These are phyloP conservation scores for Polyporus arcularius DNA, from an alignment of 768 basidiomycete genomes.

Conservation along the genomic window DNA sequence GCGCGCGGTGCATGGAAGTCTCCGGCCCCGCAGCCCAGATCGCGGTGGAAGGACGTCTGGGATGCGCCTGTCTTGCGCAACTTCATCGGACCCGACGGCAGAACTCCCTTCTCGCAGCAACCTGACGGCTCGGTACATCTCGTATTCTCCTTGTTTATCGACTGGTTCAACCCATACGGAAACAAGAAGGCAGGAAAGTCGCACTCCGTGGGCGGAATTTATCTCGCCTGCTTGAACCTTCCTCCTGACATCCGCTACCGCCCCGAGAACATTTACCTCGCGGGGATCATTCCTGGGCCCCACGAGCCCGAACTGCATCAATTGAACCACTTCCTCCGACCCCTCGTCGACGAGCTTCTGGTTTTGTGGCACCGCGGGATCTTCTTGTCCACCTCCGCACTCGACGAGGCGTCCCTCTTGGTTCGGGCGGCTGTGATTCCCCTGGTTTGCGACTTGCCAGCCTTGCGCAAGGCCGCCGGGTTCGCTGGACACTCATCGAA, in stretches of 20 bases:
- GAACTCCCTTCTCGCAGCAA: not conserved
- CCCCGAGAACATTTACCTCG: slow-evolving; percentile 41
- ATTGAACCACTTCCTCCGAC: slow-evolving; percentile 41
- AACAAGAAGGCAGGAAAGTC: slow-evolving; percentile 12
- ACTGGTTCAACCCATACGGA: slow-evolving; percentile 22
- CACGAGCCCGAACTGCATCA: slow-evolving; percentile 33
- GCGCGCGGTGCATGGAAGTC: not conserved
- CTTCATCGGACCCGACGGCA: slow-evolving; percentile 16
- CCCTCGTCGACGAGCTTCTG: slow-evolving; percentile 39
- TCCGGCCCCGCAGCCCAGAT: not conserved
- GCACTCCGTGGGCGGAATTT: slow-evolving; percentile 21
- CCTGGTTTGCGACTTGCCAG: slow-evolving; percentile 40
- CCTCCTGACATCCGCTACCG: slow-evolving; percentile 24
- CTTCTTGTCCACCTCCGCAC: slow-evolving; percentile 26
- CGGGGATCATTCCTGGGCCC: slow-evolving; percentile 44
- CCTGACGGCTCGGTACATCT: slow-evolving; percentile 7
- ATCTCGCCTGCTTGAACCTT: slow-evolving; percentile 29
- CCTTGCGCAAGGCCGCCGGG: slow-evolving; percentile 33
- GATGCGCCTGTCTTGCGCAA: slow-evolving; percentile 6
- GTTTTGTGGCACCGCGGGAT: slow-evolving; percentile 36
- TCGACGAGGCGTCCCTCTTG: slow-evolving; percentile 26
- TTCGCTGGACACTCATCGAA: slow-evolving; percentile 24
- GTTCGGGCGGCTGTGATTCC: slow-evolving; percentile 33
- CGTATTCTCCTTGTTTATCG: slow-evolving; percentile 14
- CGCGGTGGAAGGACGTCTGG: slow-evolving; percentile 13